Percentiles rank a stretch among this genome's conserved stretches.
Conservation (phyloP, 148 eudicot species). For the Tetragonia tetragonoides region DNA sequence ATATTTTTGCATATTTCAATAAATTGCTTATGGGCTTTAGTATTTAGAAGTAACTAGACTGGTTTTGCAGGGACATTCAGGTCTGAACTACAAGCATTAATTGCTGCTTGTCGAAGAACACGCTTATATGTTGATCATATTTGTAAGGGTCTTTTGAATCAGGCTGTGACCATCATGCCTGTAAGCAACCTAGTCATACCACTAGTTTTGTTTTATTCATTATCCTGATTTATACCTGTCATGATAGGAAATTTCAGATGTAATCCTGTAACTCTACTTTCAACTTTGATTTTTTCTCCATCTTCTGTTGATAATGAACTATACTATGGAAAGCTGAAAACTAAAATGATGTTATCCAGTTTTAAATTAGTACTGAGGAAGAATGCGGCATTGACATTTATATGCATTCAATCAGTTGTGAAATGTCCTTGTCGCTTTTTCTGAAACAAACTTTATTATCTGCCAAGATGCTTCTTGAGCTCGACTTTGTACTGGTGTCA, state of each 20-base stretch:
- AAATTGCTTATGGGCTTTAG: not conserved
- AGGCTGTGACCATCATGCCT: conserved; percentile 65
- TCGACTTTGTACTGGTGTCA: not conserved
- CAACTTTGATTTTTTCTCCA: not conserved
- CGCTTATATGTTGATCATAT: conserved; percentile 63
- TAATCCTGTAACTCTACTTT: not conserved
- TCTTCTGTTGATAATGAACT: not conserved
- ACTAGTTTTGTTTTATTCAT: not conserved
- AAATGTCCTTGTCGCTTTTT: not conserved
- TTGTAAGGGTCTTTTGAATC: conserved; percentile 49
- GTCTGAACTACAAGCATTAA: conserved; percentile 62
- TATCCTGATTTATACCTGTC: not conserved
- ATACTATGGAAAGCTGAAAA: not conserved
- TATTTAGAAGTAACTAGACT: conserved; percentile 7
- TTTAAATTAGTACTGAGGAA: not conserved
- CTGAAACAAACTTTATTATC: not conserved
- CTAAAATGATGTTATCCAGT: no score
- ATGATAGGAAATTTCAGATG: not conserved
- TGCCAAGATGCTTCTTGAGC: not conserved
- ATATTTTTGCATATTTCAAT: not conserved
- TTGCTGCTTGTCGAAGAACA: conserved; percentile 68
- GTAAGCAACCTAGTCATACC: conserved; percentile 46
- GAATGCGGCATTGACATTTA: not conserved
- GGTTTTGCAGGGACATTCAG: conserved; percentile 58
- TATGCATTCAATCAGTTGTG: not conserved